These are phyloP conservation scores for Oleoguttula mirabilis DNA, from an alignment of 495 filamentous ascomycete species.

Conservation along the genomic window DNA sequence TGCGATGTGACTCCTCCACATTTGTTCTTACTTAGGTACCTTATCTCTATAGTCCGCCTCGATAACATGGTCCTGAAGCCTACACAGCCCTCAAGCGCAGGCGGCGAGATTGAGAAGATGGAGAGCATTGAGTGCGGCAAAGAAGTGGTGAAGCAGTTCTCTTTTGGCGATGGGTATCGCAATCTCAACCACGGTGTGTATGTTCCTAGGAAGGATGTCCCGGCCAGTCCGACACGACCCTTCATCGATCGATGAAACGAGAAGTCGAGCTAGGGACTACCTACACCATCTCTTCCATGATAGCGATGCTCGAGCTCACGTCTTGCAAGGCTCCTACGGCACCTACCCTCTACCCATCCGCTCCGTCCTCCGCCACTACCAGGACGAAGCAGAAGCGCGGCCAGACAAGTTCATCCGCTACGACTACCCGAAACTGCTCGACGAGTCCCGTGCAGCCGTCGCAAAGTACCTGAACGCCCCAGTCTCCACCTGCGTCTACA, in stretches of 20 bases:
- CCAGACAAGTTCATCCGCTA: conserved; percentile 65
- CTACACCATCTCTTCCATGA: too few relatives aligned
- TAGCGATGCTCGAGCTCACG: too few relatives aligned
- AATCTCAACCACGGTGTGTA: conserved; percentile 72
- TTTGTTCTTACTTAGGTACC: too few relatives aligned
- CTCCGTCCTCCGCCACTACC: conserved; percentile 42
- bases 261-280: too few relatives aligned
- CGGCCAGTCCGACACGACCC: neutral
- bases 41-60: too few relatives aligned
- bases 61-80: too few relatives aligned
- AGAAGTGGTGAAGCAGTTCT: conserved; percentile 39
- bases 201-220: too few relatives aligned
- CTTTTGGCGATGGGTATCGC: conserved; percentile 51
- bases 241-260: neutral
- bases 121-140: conserved; percentile 8
- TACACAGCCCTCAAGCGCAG: too few relatives aligned
- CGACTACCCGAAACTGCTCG: conserved; percentile 44
- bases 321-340: conserved; percentile 58
- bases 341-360: conserved; percentile 53
- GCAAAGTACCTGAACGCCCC: conserved; percentile 52
- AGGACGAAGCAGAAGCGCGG: conserved; percentile 46
- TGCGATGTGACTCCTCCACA: too few relatives aligned
- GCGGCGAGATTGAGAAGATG: too few relatives aligned
- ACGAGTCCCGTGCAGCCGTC: conserved; percentile 50
- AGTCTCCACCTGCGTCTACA: conserved; percentile 53